These are phyloP conservation scores for Closterium sp. DNA, from an alignment of 139 green algal species.

Conservation along the genomic window DNA sequence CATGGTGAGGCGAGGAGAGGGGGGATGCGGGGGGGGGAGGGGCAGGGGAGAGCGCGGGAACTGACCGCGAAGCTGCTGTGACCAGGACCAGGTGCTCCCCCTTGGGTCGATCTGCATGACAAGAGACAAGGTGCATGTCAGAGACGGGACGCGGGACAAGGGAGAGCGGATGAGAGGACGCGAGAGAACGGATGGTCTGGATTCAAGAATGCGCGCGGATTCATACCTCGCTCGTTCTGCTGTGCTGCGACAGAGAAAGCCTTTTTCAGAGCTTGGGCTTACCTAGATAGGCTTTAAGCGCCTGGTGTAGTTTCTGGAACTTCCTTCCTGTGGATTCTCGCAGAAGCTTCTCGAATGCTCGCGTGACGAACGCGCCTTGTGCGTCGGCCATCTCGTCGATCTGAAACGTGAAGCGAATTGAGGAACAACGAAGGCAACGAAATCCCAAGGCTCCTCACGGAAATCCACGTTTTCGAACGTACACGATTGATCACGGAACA, in stretches of 20 bases:
- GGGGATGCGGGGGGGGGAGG: not conserved
- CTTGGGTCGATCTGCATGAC: not conserved
- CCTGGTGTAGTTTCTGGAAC: conserved; percentile 25
- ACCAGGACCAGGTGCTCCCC: not conserved
- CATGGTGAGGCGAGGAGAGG: not conserved
- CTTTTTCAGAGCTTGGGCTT: not conserved
- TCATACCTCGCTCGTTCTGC: not conserved
- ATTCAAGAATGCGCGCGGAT: not conserved
- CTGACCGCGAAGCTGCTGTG: not conserved
- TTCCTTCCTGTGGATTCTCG: conserved; percentile 22
- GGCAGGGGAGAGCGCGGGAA: not conserved
- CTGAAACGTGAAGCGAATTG: not conserved
- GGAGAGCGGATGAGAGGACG: no score
- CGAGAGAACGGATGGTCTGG: not conserved
- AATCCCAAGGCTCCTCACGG: not conserved
- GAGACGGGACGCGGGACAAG: not conserved
- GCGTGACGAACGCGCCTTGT: conserved; percentile 34
- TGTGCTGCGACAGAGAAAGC: not conserved
- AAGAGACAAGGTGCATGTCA: not conserved
- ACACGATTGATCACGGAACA: not conserved
- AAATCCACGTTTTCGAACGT: not conserved
- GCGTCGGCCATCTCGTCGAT: conserved; percentile 35
- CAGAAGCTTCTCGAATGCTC: conserved; percentile 32
- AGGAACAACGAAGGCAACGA: not conserved
- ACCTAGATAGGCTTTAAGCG: conserved; percentile 46